Base-by-base conservation (phyloP, 2,329 filamentous ascomycete genomes). In the Ophiocordyceps sinensis region DNA sequence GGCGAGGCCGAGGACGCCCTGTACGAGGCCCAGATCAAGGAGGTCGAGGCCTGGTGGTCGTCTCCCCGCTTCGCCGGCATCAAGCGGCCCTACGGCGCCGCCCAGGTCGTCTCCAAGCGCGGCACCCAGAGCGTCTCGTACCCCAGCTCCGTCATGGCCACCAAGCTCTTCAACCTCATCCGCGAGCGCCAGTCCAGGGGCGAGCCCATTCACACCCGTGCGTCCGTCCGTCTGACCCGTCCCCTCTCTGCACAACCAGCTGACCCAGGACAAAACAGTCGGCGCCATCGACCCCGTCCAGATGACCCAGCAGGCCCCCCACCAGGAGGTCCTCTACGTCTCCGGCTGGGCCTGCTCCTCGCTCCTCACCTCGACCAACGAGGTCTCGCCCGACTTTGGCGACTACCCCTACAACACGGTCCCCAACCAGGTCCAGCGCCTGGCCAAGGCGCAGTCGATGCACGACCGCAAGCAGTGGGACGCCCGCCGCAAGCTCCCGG, bases 331-430 rank as follows among this genome's bases (percentile, higher is more conserved):
- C 15, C 73, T 98, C 37, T 98, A 98, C 63, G 72, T 98, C 47
- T 95, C 88, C 1, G 91, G 91, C 46, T 98, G 91, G 91, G 91
- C 91, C 5, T 96, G 91, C 65, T 96, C 89, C 0, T 89, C 87
- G 0, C 77, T 94, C 17, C 70, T 98, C 37, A 96, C 89, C 4
- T 81, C 79, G 10, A 96, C 91, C 31, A 96, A 98, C 65, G 91
- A 98, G 61, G 91, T 98, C 26, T 95, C 87, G 0, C 85, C 91
- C 36, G 91, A 98, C 60, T 94, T 96, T 65, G 91, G 91, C 54
- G 91, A 98, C 63, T 98, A 98, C 60, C 91, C 91, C 0, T 98
- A 98, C 67, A 96, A 96, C 59, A 98, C 91, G 0, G 91, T 98
- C 5, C 91, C 91, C 9, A 96, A 96, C 64, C 91, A 96, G 61